phyloP scores from a whole-genome alignment of 2,329 filamentous ascomycete species.

The Bipolaris zeicola region DNA sequence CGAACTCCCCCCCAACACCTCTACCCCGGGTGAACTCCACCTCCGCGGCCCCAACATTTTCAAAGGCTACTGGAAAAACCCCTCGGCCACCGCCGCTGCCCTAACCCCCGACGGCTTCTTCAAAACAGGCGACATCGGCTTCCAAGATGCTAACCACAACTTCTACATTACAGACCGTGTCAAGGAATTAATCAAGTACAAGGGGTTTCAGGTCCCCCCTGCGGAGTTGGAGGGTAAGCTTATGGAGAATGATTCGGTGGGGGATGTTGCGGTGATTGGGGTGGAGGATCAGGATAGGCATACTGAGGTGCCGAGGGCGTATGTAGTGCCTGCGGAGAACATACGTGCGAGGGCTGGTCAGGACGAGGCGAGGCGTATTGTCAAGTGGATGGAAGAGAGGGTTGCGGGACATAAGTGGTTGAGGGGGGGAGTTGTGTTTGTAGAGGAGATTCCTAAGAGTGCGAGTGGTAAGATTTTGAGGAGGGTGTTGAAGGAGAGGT shows the following conservation, averaged over 20 bases:
- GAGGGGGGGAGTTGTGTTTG: slow-evolving; percentile 48
- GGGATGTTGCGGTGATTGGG: slow-evolving; percentile 37
- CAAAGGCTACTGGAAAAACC: slow-evolving; percentile 75
- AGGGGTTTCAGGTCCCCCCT: slow-evolving; percentile 39
- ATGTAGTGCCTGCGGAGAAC: slow-evolving; percentile 29
- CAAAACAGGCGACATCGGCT: slow-evolving; percentile 39
- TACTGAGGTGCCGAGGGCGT: slow-evolving; percentile 38
- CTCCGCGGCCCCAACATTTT: slow-evolving; percentile 81
- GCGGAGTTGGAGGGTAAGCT: slow-evolving; percentile 39
- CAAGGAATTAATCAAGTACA: slow-evolving; percentile 44
- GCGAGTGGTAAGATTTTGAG: slow-evolving; percentile 56
- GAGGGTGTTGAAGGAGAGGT: slow-evolving; percentile 29
- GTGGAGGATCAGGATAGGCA: slow-evolving; percentile 34
- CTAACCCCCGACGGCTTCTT: slow-evolving; percentile 72
- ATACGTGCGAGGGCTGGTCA: slow-evolving; percentile 14
- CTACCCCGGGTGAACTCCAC: slow-evolving; percentile 59
- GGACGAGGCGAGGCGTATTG: slow-evolving; percentile 19
- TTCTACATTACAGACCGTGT: slow-evolving; percentile 42
- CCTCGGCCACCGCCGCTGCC: slow-evolving; percentile 69
- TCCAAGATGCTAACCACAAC: slow-evolving; percentile 31
- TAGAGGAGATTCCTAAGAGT: slow-evolving; percentile 55
- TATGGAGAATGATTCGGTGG: slow-evolving; percentile 29
- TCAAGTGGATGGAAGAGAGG: slow-evolving; percentile 28
- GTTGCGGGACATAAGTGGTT: slow-evolving; percentile 39
- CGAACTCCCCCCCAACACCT: slow-evolving; percentile 66